Conservation (phyloP, 2,329 filamentous ascomycete species). For the Exophiala alcalophila region DNA sequence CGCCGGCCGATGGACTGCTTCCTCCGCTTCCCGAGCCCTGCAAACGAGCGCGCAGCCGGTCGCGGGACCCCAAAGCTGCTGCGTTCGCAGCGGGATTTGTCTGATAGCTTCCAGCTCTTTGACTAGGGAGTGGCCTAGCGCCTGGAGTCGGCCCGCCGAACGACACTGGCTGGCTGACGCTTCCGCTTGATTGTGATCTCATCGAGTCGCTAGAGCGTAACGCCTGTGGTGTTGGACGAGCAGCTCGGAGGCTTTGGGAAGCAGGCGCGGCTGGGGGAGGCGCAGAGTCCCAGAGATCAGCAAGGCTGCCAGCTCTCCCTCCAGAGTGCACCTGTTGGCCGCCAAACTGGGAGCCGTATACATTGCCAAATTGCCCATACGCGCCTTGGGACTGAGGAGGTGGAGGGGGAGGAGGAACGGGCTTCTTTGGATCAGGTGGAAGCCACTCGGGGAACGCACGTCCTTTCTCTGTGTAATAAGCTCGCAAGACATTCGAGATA, state of each 20-base stretch:
- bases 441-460: slow-evolving; percentile 81
- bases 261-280: slow-evolving; percentile 31
- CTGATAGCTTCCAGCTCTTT: slow-evolving; percentile 73
- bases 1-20: slow-evolving; percentile 24
- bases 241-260: slow-evolving; percentile 26
- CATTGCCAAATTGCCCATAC: slow-evolving; percentile 53
- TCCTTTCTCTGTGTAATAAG: slow-evolving; percentile 88
- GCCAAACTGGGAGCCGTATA: slow-evolving; percentile 32
- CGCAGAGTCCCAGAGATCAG: slow-evolving; percentile 57
- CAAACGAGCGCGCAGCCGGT: slow-evolving; percentile 73
- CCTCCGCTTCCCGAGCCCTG: slow-evolving; percentile 56
- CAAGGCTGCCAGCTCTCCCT: slow-evolving; percentile 49
- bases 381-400: slow-evolving; percentile 48
- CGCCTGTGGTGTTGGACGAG: slow-evolving; percentile 35
- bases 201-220: slow-evolving; percentile 23
- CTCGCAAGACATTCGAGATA: slow-evolving; percentile 86
- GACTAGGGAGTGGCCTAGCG: slow-evolving; percentile 66
- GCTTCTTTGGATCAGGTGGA: slow-evolving; percentile 79
- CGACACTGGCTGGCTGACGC: slow-evolving; percentile 7
- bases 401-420: slow-evolving; percentile 49
- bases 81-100: slow-evolving; percentile 41
- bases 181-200: slow-evolving; percentile 19
- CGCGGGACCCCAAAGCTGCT: slow-evolving; percentile 40
- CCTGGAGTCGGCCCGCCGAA: slow-evolving; percentile 29
- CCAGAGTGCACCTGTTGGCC: slow-evolving; percentile 37